Conservation (phyloP, 2,329 filamentous ascomycete genomes). For the Hypoxylon sp. region DNA sequence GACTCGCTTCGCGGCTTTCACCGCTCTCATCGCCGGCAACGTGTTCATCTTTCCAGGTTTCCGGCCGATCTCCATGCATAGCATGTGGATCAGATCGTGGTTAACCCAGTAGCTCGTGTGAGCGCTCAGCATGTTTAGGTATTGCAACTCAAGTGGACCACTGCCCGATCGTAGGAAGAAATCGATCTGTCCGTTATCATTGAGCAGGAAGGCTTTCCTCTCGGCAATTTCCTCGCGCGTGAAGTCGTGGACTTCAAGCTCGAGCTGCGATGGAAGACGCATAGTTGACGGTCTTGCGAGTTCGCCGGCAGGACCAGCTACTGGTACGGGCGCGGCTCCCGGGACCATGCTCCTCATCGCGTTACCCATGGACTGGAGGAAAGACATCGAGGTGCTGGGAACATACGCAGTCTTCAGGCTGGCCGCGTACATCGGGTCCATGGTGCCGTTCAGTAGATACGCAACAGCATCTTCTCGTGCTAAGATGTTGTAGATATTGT, state of each 20-base stretch:
- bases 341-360: constrained; percentile 73
- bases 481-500: constrained; percentile 97
- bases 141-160: constrained; percentile 92
- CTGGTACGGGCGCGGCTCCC: constrained; percentile 54
- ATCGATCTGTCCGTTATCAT: constrained; percentile 97
- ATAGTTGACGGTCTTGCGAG: constrained; percentile 54
- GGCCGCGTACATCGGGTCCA: constrained; percentile 83
- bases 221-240: constrained; percentile 92
- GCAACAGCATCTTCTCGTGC: constrained; percentile 80
- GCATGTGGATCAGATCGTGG: constrained; percentile 87
- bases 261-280: constrained; percentile 74
- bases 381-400: constrained; percentile 75
- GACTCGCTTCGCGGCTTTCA: constrained; percentile 62
- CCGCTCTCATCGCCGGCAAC: constrained; percentile 68
- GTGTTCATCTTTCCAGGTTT: constrained; percentile 72
- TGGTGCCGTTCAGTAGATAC: constrained; percentile 89
- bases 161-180: constrained; percentile 86
- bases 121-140: constrained; percentile 95
- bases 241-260: constrained; percentile 96
- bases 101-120: constrained; percentile 95
- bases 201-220: constrained; percentile 85
- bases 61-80: constrained; percentile 89
- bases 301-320: constrained; percentile 46
- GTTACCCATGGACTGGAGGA: constrained; percentile 73
- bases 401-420: constrained; percentile 82